Percentiles rank a stretch among this genome's conserved stretches.
phyloP scores from a whole-genome alignment of 192 early-diverging fungal species.

The Funneliformis mosseae region DNA sequence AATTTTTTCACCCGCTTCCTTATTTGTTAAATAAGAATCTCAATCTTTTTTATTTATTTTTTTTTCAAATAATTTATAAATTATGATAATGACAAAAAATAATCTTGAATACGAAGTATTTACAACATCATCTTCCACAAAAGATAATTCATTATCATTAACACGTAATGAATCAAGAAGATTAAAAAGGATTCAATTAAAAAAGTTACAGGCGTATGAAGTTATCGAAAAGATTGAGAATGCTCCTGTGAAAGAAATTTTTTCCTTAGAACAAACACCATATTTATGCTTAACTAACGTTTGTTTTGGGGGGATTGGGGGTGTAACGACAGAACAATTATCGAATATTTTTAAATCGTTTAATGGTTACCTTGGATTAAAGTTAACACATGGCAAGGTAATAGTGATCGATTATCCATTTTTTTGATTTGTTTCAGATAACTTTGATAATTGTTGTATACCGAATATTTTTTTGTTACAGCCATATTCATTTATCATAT shows the following conservation, averaged over 20 bases:
- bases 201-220: conserved; percentile 31
- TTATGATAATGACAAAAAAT: background rate
- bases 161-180: conserved; percentile 7
- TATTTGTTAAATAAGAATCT: background rate
- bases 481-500: conserved; percentile 34
- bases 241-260: background rate
- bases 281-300: conserved; percentile 32
- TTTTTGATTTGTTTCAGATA: background rate
- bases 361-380: conserved; percentile 2
- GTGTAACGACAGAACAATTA: conserved; percentile 20
- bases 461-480: background rate
- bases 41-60: background rate
- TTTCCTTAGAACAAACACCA: conserved; percentile 17
- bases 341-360: background rate
- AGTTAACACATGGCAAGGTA: conserved; percentile 29
- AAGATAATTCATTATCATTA: background rate
- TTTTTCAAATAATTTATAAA: background rate
- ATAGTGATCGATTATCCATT: background rate
- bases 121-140: background rate
- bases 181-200: conserved; percentile 2
- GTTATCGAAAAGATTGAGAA: conserved; percentile 26
- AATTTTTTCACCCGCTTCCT: background rate
- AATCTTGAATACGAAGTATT: background rate
- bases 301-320: conserved; percentile 21
- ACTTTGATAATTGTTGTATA: background rate